Evolutionary conservation across 345 rosid species (phyloP).

Genomic region (Toxicodendron radicans): DNA sequence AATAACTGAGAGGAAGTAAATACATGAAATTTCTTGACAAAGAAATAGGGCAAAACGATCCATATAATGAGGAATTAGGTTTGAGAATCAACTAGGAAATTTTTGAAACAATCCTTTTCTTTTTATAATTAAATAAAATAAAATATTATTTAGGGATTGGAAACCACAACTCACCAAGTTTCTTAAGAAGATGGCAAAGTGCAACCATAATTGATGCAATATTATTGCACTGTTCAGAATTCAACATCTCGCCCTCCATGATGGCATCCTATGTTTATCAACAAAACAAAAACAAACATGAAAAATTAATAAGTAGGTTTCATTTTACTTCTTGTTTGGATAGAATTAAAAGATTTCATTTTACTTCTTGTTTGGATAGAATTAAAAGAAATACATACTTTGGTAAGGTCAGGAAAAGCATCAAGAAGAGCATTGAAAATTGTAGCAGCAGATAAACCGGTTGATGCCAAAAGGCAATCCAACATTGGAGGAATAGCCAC

Average conservation of each 20-base stretch:
- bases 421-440: constrained; percentile 62
- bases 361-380: neutral
- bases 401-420: constrained; percentile 25
- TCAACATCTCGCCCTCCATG: constrained; percentile 40
- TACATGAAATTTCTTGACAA: neutral
- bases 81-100: neutral
- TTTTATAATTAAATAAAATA: neutral
- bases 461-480: constrained; percentile 78
- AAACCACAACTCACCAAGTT: constrained; percentile 45
- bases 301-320: neutral
- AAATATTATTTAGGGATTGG: neutral
- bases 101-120: neutral
- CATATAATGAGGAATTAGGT: neutral
- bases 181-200: constrained; percentile 75
- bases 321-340: neutral
- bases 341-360: neutral
- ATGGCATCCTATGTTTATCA: constrained; percentile 39
- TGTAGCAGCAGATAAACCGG: constrained; percentile 49
- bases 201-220: constrained; percentile 58
- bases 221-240: constrained; percentile 36
- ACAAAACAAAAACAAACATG: neutral
- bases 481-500: constrained; percentile 74
- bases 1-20: neutral
- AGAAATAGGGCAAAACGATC: neutral
- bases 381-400: constrained; percentile 37